Percentiles rank a stretch among this genome's conserved stretches.
These are phyloP conservation scores for Bipolaris bicolor DNA, from an alignment of 2,329 filamentous ascomycete species.

Conservation along the genomic window DNA sequence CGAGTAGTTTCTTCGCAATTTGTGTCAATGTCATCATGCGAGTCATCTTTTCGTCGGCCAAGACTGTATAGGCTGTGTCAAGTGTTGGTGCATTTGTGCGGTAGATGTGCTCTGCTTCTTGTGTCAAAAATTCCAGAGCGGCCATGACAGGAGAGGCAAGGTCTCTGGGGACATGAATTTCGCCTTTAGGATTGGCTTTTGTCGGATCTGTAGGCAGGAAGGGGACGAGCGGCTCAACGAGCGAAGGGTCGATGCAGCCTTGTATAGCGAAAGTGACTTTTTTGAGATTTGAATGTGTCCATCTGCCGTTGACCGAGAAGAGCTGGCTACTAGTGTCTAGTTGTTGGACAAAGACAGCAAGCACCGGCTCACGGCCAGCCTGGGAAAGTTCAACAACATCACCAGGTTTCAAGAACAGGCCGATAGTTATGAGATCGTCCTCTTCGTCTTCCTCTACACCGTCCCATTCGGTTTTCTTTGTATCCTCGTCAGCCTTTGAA, in stretches of 20 bases:
- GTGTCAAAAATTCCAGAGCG: constrained; percentile 53
- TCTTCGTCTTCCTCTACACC: constrained; percentile 28
- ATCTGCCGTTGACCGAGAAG: constrained; percentile 58
- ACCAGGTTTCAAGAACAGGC: constrained; percentile 50
- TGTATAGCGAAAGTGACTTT: constrained; percentile 58
- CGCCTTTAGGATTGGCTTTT: constrained; percentile 32
- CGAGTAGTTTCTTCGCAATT: constrained; percentile 54
- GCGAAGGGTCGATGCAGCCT: constrained; percentile 53
- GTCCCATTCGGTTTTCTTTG: constrained; percentile 29
- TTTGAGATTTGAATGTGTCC: constrained; percentile 49
- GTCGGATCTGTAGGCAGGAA: constrained; percentile 56
- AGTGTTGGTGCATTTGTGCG: constrained; percentile 54
- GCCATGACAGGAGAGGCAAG: constrained; percentile 54
- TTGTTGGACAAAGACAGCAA: constrained; percentile 58
- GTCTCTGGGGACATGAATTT: constrained; percentile 53
- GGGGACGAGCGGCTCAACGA: constrained; percentile 56
- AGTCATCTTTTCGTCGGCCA: constrained; percentile 54
- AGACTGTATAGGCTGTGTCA: constrained; percentile 56
- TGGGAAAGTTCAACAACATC: constrained; percentile 57
- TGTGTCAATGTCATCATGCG: constrained; percentile 56
- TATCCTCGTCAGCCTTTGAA: constrained; percentile 34
- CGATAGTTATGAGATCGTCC: constrained; percentile 44
- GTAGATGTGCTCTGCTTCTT: constrained; percentile 56
- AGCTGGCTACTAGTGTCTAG: constrained; percentile 53
- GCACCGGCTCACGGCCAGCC: constrained; percentile 48